Base-by-base conservation (phyloP, 2,329 filamentous ascomycete species). In the Pseudocercospora pini-densiflorae region DNA sequence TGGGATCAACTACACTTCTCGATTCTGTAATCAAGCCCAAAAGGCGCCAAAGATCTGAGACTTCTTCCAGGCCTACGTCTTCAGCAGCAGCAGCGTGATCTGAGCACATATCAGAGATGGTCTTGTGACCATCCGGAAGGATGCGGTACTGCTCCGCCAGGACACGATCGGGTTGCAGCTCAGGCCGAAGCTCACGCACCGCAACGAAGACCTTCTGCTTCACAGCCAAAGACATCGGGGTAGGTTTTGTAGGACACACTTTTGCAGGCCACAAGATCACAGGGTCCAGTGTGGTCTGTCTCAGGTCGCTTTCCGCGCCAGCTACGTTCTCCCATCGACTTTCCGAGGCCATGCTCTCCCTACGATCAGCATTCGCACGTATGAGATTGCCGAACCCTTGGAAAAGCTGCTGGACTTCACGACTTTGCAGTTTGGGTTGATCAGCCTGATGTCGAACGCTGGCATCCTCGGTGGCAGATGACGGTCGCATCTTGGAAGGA, bases 11-110 rank as follows among this genome's bases (percentile, higher is more conserved):
- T 23, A 33, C 31, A 19, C 19, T 66, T 51, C 92, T 88, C 71
- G 92, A 91, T 70, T 89, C 88, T 54, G 98, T 81, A 5, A 98
- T 83, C 65, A 97, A 82, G 19, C 88, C 90, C 62, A 93, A 84
- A 70, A 97, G 90, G 58, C 87, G 88, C 95, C 95, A 99, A 6
- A 97, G 87, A 71, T 93, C 88, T 27, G 91, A 90, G 31, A 96
- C 80, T 69, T 97, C 92, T 14, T 83, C 78, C 69, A 88, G 86
- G 4, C 90, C 92, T 71, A 90, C 85, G 68, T 88, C 89, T 71
- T 88, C 85, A 8, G 94, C 94, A 54, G 96, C 88, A 1, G 81
- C 80, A 8, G 93, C 92, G 77, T 99, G 99, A 73, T 96, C 90
- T 53, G 87, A 84, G 78, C 94, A 98, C 3, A 97, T 88, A 43